phyloP scores from a whole-genome alignment of 306 rosid genomes.

The Ormosia emarginata region DNA sequence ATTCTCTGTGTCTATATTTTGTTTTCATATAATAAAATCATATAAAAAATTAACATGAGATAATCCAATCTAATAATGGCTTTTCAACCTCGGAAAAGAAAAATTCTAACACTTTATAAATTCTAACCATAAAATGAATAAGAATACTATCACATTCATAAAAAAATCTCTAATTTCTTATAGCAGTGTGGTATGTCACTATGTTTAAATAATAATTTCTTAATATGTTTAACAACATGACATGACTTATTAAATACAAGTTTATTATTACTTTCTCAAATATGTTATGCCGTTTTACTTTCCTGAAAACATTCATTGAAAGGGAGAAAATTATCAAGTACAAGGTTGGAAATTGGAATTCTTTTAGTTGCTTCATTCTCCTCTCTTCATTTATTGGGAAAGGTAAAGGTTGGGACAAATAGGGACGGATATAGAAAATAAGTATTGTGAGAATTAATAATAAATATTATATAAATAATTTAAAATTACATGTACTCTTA shows the following conservation, averaged over 20 bases:
- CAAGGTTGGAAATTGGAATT: neutral
- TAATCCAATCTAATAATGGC: neutral
- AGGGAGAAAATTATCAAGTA: neutral
- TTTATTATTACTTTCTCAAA: neutral
- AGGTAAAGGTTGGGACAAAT: neutral
- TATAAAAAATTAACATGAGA: no score
- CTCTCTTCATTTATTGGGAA: neutral
- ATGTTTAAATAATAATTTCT: neutral
- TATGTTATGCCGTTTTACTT: neutral
- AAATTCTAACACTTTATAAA: neutral
- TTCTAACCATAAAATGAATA: neutral
- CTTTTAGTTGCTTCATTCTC: neutral
- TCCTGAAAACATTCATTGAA: neutral
- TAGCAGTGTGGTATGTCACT: neutral
- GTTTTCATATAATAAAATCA: no score
- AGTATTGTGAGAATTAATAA: no score
- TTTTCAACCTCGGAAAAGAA: neutral
- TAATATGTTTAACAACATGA: neutral
- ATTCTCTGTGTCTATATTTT: no score
- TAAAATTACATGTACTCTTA: no score
- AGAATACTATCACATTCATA: neutral
- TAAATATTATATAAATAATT: no score
- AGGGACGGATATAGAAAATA: no score
- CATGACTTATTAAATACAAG: neutral
- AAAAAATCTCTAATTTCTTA: neutral